Conservation (phyloP, 768 basidiomycete species). For the Mrakia gelida region DNA sequence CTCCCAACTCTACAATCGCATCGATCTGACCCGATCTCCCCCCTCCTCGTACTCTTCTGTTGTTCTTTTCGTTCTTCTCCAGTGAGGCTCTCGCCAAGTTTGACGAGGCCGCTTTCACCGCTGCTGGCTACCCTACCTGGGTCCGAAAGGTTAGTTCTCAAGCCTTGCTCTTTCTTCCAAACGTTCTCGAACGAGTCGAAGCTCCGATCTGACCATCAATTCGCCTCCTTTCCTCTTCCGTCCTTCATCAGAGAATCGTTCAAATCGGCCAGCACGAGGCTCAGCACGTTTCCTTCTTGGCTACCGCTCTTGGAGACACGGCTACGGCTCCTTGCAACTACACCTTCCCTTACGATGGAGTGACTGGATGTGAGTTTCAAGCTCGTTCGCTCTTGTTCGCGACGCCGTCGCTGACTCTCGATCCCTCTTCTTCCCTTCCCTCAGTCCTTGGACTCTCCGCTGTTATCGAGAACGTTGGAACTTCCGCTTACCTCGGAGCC, state of each 20-base stretch:
- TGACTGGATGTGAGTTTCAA: background rate
- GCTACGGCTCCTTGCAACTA: conserved; percentile 59
- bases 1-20: background rate
- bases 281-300: conserved; percentile 56
- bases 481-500: conserved; percentile 60
- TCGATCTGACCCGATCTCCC: background rate
- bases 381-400: background rate
- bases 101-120: conserved; percentile 49
- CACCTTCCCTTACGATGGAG: conserved; percentile 53
- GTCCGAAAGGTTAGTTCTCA: conserved; percentile 44
- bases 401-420: background rate
- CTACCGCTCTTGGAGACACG: conserved; percentile 49
- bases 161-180: background rate
- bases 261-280: conserved; percentile 58
- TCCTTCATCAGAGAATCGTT: background rate
- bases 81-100: conserved; percentile 50
- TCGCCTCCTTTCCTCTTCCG: too few species aligned
- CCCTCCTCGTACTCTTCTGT: too few species aligned
- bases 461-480: conserved; percentile 55
- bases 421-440: conserved; percentile 6
- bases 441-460: conserved; percentile 47
- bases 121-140: conserved; percentile 49
- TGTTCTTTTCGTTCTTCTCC: background rate
- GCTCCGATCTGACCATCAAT: background rate
- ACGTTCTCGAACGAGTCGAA: too few species aligned